These are phyloP conservation scores for Eimeria necatrix DNA, from an alignment of 169 alveolate genomes.

Conservation along the genomic window DNA sequence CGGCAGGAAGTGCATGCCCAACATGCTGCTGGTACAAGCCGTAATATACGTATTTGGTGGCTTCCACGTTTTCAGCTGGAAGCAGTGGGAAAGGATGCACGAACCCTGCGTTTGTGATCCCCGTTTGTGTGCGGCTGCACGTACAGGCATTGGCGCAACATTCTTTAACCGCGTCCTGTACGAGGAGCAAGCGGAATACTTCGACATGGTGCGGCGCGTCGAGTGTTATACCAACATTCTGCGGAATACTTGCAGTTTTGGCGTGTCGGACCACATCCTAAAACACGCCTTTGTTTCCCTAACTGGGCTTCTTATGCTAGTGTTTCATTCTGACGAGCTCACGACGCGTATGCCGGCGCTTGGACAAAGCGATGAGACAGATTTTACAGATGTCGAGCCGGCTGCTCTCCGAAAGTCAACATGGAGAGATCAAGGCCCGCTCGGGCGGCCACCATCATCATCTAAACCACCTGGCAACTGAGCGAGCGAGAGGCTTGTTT, in stretches of 20 bases:
- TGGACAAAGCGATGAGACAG: slow-evolving; percentile 69
- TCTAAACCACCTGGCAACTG: slow-evolving; percentile 49
- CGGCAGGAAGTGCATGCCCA: no score
- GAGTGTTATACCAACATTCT: slow-evolving; percentile 91
- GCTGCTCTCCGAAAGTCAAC: slow-evolving; percentile 67
- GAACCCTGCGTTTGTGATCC: no score
- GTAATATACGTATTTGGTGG: no score
- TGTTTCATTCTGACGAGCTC: slow-evolving; percentile 78
- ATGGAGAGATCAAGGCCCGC: slow-evolving; percentile 59
- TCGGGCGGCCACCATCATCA: slow-evolving; percentile 45
- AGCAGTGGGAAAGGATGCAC: no score
- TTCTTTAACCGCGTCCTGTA: slow-evolving; percentile 91
- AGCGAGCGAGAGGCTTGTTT: background rate
- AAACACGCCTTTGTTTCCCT: slow-evolving; percentile 86
- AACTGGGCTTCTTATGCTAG: slow-evolving; percentile 81
- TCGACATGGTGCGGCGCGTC: slow-evolving; percentile 93
- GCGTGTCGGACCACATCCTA: slow-evolving; percentile 86
- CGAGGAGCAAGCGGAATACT: slow-evolving; percentile 94
- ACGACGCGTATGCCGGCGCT: slow-evolving; percentile 79
- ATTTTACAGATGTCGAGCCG: slow-evolving; percentile 65
- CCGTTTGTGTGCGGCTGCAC: slow-evolving; percentile 80
- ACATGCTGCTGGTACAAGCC: no score
- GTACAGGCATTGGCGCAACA: slow-evolving; percentile 92
- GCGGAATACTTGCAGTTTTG: slow-evolving; percentile 91
- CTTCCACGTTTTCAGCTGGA: no score